Evolutionary conservation across 306 rosid species (phyloP), one percentile per base, ranked within the genome.

Genomic region (Dryas drummondii): DNA sequence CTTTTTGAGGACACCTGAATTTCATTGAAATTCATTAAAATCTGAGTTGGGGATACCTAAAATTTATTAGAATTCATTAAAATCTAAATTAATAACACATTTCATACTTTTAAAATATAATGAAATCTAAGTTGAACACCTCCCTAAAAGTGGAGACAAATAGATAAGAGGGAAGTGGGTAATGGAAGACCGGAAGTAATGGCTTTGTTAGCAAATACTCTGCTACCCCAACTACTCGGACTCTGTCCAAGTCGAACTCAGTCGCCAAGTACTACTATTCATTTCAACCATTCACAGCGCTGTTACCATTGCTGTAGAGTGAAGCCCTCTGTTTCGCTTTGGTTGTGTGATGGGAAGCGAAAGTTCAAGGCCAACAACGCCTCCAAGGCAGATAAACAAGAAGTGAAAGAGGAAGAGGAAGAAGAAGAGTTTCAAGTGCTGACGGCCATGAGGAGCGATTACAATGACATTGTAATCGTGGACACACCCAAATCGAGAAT

Each of bases 381-480:
- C 37, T 59, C 68, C 37, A 46, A 9, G 2, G 68, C 76, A 59
- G 76, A 72, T 46, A 46, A 48, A 16, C 68, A 76, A 77, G 75
- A 48, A 52, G 81, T 64, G 8, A 37, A 57, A 32, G 58, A 27
- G 2, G 84, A 77, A 13, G 76, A 71, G 0, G 88, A 89, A 9
- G 93, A 88, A 55, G 96, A 86, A 72, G 88, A 48, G 15, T 81
- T 77, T 81, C 91, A 76, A 70, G 79, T 90, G 0, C 59, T 91
- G 14, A 42, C 91, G 2, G 49, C 87, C 12, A 1, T 87, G 0
- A 88, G 75, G 71, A 91, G 85, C 80, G 64, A 62, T 57, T 91
- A 86, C 86, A 94, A 91, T 74, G 91, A 91, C 40, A 88, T 94
- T 64, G 55, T 88, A 64, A 90, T 94, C 7, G 80, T 94, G 11